Evolutionary conservation across 2,329 filamentous ascomycete genomes (phyloP).

Genomic region (Paecilomyces dactylethromorphus): DNA sequence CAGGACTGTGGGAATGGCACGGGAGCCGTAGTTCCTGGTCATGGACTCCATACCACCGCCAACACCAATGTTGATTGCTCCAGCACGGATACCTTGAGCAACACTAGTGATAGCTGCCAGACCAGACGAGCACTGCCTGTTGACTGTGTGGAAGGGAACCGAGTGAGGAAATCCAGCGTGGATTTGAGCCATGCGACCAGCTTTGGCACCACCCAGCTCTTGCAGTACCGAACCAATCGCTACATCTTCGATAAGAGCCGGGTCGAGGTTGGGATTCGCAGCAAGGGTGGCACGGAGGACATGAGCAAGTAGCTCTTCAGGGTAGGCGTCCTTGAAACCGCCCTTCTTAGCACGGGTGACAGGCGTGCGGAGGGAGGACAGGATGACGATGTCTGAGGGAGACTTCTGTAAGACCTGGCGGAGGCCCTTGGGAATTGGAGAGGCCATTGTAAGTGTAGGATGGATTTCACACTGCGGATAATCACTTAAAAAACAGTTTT

Average conservation of each 20-base stretch:
- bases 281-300: slow-evolving; percentile 62
- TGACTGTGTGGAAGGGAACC: slow-evolving; percentile 77
- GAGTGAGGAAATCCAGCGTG: slow-evolving; percentile 69
- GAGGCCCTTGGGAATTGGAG: slow-evolving; percentile 56
- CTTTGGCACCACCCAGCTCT: slow-evolving; percentile 85
- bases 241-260: slow-evolving; percentile 67
- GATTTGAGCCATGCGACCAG: slow-evolving; percentile 82
- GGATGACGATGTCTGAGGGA: slow-evolving; percentile 76
- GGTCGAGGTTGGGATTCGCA: slow-evolving; percentile 65
- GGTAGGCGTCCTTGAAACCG: slow-evolving; percentile 77
- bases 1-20: slow-evolving; percentile 75
- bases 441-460: slow-evolving; percentile 35
- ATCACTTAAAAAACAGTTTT: background rate
- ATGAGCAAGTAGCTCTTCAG: slow-evolving; percentile 72
- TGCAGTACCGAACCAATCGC: slow-evolving; percentile 84
- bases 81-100: slow-evolving; percentile 67
- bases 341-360: slow-evolving; percentile 79
- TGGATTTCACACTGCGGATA: background rate
- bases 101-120: slow-evolving; percentile 70
- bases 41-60: slow-evolving; percentile 94
- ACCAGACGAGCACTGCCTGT: slow-evolving; percentile 76
- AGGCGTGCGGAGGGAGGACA: slow-evolving; percentile 84
- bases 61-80: slow-evolving; percentile 66
- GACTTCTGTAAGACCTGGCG: slow-evolving; percentile 71
- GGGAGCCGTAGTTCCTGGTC: slow-evolving; percentile 80